Conservation (phyloP, 75 land plant genomes). For the Chamaecyparis obtusa region DNA sequence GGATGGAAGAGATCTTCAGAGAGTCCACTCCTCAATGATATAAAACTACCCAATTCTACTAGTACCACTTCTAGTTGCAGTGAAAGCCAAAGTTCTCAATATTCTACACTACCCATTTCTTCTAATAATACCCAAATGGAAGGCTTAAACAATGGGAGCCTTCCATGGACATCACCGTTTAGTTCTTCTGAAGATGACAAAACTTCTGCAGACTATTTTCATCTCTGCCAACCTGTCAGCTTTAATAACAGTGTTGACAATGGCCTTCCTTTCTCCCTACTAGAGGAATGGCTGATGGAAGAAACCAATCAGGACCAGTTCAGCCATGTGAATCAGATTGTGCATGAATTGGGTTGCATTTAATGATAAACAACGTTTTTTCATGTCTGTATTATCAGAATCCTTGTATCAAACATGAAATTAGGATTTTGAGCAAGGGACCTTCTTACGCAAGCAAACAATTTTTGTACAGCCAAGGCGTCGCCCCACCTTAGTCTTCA, state of each 20-base stretch:
- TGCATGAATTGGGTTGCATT: background rate
- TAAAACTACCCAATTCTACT: background rate
- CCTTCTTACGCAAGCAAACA: background rate
- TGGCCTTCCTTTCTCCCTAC: slow-evolving; percentile 23
- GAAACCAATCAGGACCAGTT: slow-evolving; percentile 16
- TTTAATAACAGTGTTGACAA: background rate
- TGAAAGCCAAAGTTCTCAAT: background rate
- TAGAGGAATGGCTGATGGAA: slow-evolving; percentile 48
- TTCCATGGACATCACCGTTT: slow-evolving; percentile 2
- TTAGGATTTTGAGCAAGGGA: background rate
- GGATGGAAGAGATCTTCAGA: slow-evolving; percentile 48
- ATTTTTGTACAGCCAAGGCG: background rate
- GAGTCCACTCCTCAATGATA: slow-evolving; percentile 11
- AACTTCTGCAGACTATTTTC: background rate
- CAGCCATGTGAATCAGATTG: background rate
- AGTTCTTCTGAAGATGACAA: background rate
- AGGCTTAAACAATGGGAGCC: background rate
- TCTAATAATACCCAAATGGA: background rate
- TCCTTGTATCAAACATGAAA: background rate
- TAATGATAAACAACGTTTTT: background rate
- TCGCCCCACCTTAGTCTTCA: background rate
- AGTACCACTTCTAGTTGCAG: background rate
- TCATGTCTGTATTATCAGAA: background rate
- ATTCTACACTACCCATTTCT: slow-evolving; percentile 19
- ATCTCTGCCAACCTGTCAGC: background rate